Evolutionary conservation across 345 rosid genomes (phyloP).

Genomic region (Salix udensis): DNA sequence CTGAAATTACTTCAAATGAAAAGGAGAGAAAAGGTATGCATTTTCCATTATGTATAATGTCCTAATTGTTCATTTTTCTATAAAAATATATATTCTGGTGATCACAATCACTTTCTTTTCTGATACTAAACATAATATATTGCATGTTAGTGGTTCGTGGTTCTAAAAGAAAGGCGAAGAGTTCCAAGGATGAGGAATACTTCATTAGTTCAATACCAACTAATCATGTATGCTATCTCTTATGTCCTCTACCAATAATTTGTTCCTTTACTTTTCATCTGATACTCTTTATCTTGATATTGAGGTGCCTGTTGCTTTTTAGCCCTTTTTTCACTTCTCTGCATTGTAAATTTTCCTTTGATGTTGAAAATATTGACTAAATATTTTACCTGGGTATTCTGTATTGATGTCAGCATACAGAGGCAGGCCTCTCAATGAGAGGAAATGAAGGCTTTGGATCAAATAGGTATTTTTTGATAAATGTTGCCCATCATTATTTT

Average conservation of each 20-base stretch:
- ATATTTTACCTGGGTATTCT: conserved; percentile 21
- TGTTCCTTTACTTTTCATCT: neutral
- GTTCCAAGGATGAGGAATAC: conserved; percentile 81
- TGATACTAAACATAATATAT: conserved; percentile 8
- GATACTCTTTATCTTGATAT: neutral
- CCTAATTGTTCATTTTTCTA: neutral
- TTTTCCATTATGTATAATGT: neutral
- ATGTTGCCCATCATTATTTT: conserved; percentile 4
- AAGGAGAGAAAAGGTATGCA: conserved; percentile 46
- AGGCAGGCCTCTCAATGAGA: conserved; percentile 80
- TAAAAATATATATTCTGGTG: neutral
- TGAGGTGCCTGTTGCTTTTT: neutral
- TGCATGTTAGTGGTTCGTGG: conserved; percentile 37
- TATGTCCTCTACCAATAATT: neutral
- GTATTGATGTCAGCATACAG: conserved; percentile 54
- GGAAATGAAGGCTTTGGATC: conserved; percentile 72
- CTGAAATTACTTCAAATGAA: conserved; percentile 33
- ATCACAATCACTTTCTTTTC: conserved; percentile 8
- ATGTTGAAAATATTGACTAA: conserved; percentile 12
- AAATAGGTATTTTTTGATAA: conserved; percentile 51
- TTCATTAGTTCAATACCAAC: conserved; percentile 81
- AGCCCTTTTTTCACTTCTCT: neutral
- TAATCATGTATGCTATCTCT: conserved; percentile 57
- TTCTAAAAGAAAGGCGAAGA: conserved; percentile 68
- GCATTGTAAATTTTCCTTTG: neutral